Conservation (phyloP, 2,329 filamentous ascomycete genomes). For the Cytospora piceae region DNA sequence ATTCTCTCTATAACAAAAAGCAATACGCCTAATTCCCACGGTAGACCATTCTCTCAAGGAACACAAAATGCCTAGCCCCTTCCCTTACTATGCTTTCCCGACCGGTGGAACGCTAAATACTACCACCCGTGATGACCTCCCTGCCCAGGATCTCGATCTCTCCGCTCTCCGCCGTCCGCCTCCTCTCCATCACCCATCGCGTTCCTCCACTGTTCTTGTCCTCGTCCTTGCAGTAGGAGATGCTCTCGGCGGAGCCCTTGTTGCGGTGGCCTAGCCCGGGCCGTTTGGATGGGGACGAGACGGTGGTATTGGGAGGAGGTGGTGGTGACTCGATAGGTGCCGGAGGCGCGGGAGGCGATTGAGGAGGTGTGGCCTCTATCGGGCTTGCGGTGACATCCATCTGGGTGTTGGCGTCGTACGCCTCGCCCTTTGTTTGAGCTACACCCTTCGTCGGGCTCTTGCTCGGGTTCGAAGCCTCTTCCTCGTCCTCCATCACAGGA, state of each 20-base stretch:
- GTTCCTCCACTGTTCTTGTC: slow-evolving; percentile 53
- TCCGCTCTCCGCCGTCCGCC: slow-evolving; percentile 67
- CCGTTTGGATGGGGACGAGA: slow-evolving; percentile 34
- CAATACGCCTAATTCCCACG: slow-evolving; percentile 12
- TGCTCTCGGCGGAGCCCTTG: slow-evolving; percentile 66
- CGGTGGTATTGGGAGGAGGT: slow-evolving; percentile 13
- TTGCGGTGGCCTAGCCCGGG: slow-evolving; percentile 52
- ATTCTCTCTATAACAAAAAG: slow-evolving; percentile 19
- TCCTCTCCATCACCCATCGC: slow-evolving; percentile 71
- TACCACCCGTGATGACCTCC: slow-evolving; percentile 63
- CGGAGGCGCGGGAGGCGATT: background rate
- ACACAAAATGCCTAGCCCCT: too few species aligned
- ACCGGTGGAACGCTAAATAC: slow-evolving; percentile 42
- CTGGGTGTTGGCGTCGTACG: slow-evolving; percentile 25
- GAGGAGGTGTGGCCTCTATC: slow-evolving; percentile 22
- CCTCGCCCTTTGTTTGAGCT: background rate
- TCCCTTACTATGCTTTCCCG: background rate
- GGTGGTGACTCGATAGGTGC: slow-evolving; percentile 8
- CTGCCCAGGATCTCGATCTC: slow-evolving; percentile 68
- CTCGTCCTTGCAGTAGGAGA: slow-evolving; percentile 69
- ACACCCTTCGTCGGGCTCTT: slow-evolving; percentile 25
- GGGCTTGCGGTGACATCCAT: slow-evolving; percentile 33
- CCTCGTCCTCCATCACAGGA: slow-evolving; percentile 47
- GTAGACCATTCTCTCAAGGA: background rate
- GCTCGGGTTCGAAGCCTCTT: slow-evolving; percentile 35